Evolutionary conservation across 208 protist species (phyloP).

Genomic region (Leishmania turanica): DNA sequence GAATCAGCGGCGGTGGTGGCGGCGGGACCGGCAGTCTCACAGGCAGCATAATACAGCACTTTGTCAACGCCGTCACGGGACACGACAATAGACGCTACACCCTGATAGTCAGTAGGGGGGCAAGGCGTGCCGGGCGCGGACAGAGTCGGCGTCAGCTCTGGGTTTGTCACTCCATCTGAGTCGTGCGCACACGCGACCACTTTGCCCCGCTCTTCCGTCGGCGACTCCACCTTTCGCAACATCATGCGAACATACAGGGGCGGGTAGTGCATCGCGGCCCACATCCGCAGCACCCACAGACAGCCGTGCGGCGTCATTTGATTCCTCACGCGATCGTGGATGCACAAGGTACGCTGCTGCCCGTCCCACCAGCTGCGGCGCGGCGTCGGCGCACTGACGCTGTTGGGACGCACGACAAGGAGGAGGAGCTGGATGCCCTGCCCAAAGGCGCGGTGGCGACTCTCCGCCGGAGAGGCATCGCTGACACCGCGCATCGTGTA

Average conservation of each 20-base stretch:
- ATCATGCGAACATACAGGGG: slow-evolving; percentile 31
- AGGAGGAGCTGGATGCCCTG: slow-evolving; percentile 74
- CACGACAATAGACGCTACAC: background rate
- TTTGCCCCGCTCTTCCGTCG: background rate
- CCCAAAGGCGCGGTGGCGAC: slow-evolving; percentile 64
- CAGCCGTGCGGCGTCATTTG: slow-evolving; percentile 37
- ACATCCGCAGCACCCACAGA: slow-evolving; percentile 50
- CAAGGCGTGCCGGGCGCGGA: background rate
- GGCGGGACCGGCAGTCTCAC: background rate
- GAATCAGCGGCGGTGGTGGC: background rate
- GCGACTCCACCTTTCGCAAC: slow-evolving; percentile 3
- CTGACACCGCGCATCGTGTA: slow-evolving; percentile 65
- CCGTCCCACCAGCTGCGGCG: slow-evolving; percentile 22
- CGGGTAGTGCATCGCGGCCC: slow-evolving; percentile 44
- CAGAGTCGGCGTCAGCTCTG: background rate
- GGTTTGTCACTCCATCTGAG: no score
- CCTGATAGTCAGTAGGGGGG: background rate
- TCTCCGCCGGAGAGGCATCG: slow-evolving; percentile 33
- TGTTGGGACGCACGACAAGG: slow-evolving; percentile 27
- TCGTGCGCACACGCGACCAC: background rate
- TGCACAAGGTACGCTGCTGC: background rate
- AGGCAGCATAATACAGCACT: slow-evolving; percentile 1
- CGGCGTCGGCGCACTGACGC: background rate
- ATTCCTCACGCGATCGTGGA: slow-evolving; percentile 13
- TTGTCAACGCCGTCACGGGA: background rate